Evolutionary conservation across 2,329 filamentous ascomycete genomes (phyloP).

Genomic region (Cercospora sp.): DNA sequence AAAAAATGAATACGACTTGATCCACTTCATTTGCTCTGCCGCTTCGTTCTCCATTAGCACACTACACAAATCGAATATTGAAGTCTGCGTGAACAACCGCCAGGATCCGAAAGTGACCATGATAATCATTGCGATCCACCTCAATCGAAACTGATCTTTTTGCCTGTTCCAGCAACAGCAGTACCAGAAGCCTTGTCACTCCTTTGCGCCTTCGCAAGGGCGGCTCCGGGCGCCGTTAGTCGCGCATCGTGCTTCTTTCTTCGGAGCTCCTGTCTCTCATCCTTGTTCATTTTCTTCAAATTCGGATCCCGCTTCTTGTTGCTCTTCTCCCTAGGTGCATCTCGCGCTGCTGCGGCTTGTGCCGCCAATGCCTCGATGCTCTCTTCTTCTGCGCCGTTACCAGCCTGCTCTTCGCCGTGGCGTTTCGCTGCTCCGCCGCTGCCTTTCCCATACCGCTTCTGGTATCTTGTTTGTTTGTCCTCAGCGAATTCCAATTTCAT

Average conservation of each 20-base stretch:
- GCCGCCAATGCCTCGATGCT: constrained; percentile 22
- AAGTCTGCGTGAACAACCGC: neutral
- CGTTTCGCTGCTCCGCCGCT: constrained; percentile 16
- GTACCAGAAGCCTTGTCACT: constrained; percentile 63
- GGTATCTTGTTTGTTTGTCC: constrained; percentile 83
- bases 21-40: constrained; percentile 7
- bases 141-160: constrained; percentile 75
- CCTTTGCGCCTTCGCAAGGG: constrained; percentile 54
- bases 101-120: neutral
- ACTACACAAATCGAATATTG: neutral
- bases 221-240: constrained; percentile 46
- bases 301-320: constrained; percentile 29
- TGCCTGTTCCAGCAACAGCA: constrained; percentile 75
- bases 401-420: constrained; percentile 41
- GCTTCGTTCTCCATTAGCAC: neutral
- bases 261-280: constrained; percentile 35
- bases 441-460: constrained; percentile 85
- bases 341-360: constrained; percentile 24
- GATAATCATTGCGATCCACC: neutral
- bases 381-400: constrained; percentile 46
- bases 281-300: constrained; percentile 38
- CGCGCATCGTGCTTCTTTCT: constrained; percentile 47
- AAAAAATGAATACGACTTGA: constrained; percentile 14
- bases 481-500: constrained; percentile 92
- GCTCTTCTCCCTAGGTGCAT: constrained; percentile 29